These are phyloP conservation scores for Colletotrichum truncatum DNA, from an alignment of 2,329 filamentous ascomycete genomes.

Conservation along the genomic window DNA sequence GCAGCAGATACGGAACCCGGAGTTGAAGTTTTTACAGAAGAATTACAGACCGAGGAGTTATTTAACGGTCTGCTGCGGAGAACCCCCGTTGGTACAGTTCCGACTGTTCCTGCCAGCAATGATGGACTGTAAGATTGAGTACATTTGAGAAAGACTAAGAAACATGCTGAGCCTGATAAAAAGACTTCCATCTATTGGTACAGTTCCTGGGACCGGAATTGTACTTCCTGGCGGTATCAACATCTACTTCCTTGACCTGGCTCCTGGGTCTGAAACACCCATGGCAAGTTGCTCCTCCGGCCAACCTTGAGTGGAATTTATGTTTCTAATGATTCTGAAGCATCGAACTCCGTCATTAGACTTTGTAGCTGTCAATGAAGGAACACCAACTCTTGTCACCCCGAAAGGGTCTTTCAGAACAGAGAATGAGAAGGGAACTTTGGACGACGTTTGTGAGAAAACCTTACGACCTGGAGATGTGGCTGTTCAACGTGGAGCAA, in stretches of 20 bases:
- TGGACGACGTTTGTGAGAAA: background rate
- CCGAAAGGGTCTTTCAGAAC: background rate
- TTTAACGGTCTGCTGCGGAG: background rate
- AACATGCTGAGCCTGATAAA: background rate
- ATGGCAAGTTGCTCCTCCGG: background rate
- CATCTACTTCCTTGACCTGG: conserved; percentile 6
- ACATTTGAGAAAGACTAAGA: background rate
- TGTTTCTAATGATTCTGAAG: background rate
- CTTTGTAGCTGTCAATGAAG: background rate
- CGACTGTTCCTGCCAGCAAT: background rate
- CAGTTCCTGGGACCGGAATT: background rate
- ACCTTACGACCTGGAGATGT: background rate
- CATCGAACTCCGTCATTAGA: conserved; percentile 11
- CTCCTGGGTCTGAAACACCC: background rate
- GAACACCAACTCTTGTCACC: background rate
- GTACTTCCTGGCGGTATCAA: conserved; percentile 8
- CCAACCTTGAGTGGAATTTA: too few relatives aligned
- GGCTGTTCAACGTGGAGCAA: conserved; percentile 4
- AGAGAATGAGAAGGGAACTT: background rate
- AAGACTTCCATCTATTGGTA: background rate
- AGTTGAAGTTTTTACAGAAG: background rate
- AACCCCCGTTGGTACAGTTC: conserved; percentile 45
- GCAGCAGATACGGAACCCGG: background rate
- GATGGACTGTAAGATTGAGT: background rate
- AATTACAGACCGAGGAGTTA: background rate